These are phyloP conservation scores for Delitschia confertaspora DNA, from an alignment of 495 filamentous ascomycete species.

Conservation along the genomic window DNA sequence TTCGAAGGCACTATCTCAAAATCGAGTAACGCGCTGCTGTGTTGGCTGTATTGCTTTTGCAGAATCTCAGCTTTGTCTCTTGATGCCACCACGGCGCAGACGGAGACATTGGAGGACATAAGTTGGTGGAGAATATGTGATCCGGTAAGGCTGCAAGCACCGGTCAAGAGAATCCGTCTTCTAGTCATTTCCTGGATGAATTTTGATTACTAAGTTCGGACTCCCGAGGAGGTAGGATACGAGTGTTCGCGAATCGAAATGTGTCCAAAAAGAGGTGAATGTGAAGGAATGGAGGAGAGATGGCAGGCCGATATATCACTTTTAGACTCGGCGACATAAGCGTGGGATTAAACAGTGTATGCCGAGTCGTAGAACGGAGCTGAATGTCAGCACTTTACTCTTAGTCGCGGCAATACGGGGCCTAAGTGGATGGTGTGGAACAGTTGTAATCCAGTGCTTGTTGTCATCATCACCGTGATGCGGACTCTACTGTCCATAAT, in stretches of 20 bases:
- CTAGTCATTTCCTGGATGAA: conserved; percentile 15
- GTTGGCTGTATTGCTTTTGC: conserved; percentile 11
- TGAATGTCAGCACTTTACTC: too few species aligned
- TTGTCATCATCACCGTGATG: too few species aligned
- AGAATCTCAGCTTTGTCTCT: conserved; percentile 18
- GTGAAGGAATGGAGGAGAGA: neutral
- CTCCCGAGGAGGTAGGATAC: neutral
- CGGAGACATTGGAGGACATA: conserved; percentile 15
- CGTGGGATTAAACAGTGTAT: too few species aligned
- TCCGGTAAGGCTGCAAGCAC: conserved; percentile 24
- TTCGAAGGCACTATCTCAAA: conserved; percentile 41
- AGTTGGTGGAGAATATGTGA: conserved; percentile 29
- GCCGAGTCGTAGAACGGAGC: too few species aligned
- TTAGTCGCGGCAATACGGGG: too few species aligned
- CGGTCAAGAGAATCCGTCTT: conserved; percentile 27
- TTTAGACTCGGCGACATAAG: too few species aligned
- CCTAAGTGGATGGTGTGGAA: too few species aligned
- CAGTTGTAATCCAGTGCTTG: too few species aligned
- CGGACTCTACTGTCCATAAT: too few species aligned
- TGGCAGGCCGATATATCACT: neutral
- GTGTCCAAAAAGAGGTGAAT: conserved; percentile 7
- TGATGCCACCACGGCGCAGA: conserved; percentile 26
- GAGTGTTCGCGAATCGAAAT: neutral
- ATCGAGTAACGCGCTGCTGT: conserved; percentile 28
- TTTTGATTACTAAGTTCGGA: conserved; percentile 3